phyloP scores from a whole-genome alignment of 169 alveolate species.

The Cryptosporidium parvum region DNA sequence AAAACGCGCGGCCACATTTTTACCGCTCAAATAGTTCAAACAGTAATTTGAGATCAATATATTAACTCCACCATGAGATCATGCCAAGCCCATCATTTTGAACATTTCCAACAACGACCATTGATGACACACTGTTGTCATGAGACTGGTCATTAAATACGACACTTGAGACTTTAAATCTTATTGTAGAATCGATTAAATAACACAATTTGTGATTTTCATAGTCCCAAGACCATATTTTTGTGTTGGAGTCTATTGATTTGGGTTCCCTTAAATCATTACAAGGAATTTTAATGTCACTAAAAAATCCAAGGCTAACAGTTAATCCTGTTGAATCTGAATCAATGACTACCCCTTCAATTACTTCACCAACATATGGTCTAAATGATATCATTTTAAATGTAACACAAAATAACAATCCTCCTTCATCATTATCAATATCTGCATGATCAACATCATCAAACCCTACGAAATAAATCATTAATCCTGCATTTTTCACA shows the following conservation, averaged over 20 bases:
- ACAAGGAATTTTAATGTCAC: conserved; percentile 59
- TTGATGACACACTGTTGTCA: conserved; percentile 28
- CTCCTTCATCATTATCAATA: conserved; percentile 46
- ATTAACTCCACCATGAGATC: conserved; percentile 74
- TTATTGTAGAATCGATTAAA: conserved; percentile 39
- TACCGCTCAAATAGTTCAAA: neutral
- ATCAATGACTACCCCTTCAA: conserved; percentile 45
- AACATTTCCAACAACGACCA: conserved; percentile 67
- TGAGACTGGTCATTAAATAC: conserved; percentile 32
- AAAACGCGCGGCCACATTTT: conserved; percentile 15
- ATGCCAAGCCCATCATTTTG: conserved; percentile 73
- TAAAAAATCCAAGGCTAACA: conserved; percentile 67
- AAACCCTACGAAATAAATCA: conserved; percentile 32
- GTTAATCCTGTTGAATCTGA: conserved; percentile 73
- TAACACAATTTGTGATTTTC: conserved; percentile 55
- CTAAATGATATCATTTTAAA: conserved; percentile 61
- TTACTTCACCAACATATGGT: conserved; percentile 57
- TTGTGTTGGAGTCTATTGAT: conserved; percentile 41
- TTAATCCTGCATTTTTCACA: conserved; percentile 60
- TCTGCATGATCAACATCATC: conserved; percentile 62
- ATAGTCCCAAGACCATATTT: conserved; percentile 73
- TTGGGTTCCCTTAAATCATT: conserved; percentile 70
- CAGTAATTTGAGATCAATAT: neutral
- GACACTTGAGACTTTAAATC: conserved; percentile 47
- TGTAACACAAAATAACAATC: conserved; percentile 13